Conservation (phyloP, 1,284 basidiomycete genomes). For the Lentinula novae-zelandiae region DNA sequence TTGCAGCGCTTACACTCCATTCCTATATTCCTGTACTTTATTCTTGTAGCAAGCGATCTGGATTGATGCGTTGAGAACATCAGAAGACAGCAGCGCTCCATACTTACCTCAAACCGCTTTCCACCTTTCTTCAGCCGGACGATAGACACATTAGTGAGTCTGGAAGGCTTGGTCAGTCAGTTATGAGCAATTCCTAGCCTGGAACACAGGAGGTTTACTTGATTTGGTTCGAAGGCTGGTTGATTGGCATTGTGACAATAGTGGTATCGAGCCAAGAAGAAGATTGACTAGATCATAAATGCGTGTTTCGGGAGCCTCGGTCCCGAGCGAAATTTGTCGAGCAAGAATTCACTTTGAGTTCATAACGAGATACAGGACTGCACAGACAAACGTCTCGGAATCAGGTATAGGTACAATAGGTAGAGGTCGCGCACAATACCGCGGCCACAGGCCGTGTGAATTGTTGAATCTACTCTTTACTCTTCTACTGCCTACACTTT, state of each 20-base stretch:
- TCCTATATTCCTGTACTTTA: conserved; percentile 96
- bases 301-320: background rate
- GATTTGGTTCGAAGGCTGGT: conserved; percentile 86
- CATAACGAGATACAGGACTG: no score
- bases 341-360: background rate
- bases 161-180: conserved; percentile 28
- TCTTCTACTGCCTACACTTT: background rate
- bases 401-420: no score
- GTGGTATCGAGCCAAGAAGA: background rate
- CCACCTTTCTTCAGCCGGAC: conserved; percentile 96
- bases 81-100: background rate
- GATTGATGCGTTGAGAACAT: conserved; percentile 25
- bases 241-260: conserved; percentile 45
- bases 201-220: conserved; percentile 46
- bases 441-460: background rate
- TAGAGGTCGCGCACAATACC: no score
- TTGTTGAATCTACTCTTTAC: background rate
- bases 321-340: background rate
- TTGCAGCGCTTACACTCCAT: conserved; percentile 66
- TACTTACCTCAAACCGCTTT: conserved; percentile 80
- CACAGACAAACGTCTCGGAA: no score
- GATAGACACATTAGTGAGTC: conserved; percentile 94
- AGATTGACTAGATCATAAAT: background rate
- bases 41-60: conserved; percentile 98
- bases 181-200: background rate